Evolutionary conservation across 1,284 basidiomycete genomes (phyloP).

Genomic region (Sporisorium graminicola): DNA sequence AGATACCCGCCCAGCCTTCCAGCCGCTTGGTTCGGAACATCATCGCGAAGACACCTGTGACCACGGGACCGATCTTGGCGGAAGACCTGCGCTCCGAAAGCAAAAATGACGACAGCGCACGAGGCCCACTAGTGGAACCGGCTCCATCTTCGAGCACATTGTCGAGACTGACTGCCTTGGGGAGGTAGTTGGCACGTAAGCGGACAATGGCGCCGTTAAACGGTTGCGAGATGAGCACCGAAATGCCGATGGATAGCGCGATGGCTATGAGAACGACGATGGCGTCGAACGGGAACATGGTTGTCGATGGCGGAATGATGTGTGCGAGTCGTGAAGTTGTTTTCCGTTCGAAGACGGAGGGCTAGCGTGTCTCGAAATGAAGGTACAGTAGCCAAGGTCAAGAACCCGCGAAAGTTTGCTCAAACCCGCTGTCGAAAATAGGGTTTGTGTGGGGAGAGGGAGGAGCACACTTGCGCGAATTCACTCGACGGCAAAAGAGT

Average conservation of each 20-base stretch:
- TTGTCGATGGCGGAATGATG: background rate
- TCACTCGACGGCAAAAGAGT: background rate
- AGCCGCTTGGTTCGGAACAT: slow-evolving; percentile 58
- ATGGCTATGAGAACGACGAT: slow-evolving; percentile 54
- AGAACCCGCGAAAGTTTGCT: background rate
- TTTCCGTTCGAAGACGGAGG: background rate
- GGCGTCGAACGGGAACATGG: slow-evolving; percentile 41
- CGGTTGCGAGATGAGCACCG: slow-evolving; percentile 61
- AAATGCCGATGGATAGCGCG: slow-evolving; percentile 51
- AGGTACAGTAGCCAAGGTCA: background rate
- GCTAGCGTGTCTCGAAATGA: background rate
- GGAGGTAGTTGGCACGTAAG: slow-evolving; percentile 67
- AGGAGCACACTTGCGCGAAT: background rate
- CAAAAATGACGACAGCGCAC: slow-evolving; percentile 51
- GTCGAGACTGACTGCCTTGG: slow-evolving; percentile 66
- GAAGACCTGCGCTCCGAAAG: slow-evolving; percentile 52
- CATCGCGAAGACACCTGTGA: slow-evolving; percentile 63
- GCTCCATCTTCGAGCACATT: slow-evolving; percentile 65
- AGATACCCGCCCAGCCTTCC: slow-evolving; percentile 67
- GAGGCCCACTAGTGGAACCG: slow-evolving; percentile 24
- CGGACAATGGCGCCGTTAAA: slow-evolving; percentile 64
- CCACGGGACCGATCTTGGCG: slow-evolving; percentile 67
- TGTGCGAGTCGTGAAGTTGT: no score
- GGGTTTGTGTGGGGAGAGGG: background rate
- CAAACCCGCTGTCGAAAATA: background rate